Conservation (phyloP, 345 rosid genomes). For the Camelina sativa region DNA sequence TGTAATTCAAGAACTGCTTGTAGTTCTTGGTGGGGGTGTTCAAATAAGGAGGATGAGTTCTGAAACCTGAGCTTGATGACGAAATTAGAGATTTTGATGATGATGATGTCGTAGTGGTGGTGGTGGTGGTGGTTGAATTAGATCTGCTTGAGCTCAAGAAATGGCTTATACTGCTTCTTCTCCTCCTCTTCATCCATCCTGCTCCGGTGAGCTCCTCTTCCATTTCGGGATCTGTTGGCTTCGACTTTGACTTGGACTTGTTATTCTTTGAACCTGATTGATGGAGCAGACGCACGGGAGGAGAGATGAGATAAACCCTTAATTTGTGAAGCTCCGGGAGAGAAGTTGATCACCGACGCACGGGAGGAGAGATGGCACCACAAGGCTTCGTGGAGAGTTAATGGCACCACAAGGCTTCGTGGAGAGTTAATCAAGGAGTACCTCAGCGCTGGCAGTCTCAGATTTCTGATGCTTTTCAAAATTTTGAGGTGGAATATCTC, state of each 20-base stretch:
- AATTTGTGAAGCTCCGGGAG: slow-evolving; percentile 41
- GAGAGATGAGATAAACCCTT: slow-evolving; percentile 39
- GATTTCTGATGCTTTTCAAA: too few species aligned
- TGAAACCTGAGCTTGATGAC: slow-evolving; percentile 70
- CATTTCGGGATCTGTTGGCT: slow-evolving; percentile 43
- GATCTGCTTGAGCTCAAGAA: slow-evolving; percentile 64
- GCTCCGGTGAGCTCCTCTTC: slow-evolving; percentile 54
- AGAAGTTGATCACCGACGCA: slow-evolving; percentile 43
- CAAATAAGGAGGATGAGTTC: slow-evolving; percentile 72
- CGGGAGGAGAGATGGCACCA: slow-evolving; percentile 43
- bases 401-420: too few species aligned
- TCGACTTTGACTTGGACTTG: slow-evolving; percentile 60
- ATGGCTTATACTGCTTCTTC: slow-evolving; percentile 93
- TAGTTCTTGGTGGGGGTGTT: slow-evolving; percentile 65
- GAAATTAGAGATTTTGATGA: slow-evolving; percentile 61
- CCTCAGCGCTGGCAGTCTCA: too few species aligned
- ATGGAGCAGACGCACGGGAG: slow-evolving; percentile 48
- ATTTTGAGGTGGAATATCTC: too few species aligned
- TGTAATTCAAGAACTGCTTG: slow-evolving; percentile 56
- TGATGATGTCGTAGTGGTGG: slow-evolving; percentile 14
- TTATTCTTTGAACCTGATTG: slow-evolving; percentile 77
- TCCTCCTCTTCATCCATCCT: slow-evolving; percentile 62
- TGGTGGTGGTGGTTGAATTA: slow-evolving; percentile 34
- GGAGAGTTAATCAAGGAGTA: slow-evolving; percentile 29
- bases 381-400: slow-evolving; percentile 41